phyloP scores from a whole-genome alignment of 2,329 filamentous ascomycete genomes.

The Sclerotinia borealis region DNA sequence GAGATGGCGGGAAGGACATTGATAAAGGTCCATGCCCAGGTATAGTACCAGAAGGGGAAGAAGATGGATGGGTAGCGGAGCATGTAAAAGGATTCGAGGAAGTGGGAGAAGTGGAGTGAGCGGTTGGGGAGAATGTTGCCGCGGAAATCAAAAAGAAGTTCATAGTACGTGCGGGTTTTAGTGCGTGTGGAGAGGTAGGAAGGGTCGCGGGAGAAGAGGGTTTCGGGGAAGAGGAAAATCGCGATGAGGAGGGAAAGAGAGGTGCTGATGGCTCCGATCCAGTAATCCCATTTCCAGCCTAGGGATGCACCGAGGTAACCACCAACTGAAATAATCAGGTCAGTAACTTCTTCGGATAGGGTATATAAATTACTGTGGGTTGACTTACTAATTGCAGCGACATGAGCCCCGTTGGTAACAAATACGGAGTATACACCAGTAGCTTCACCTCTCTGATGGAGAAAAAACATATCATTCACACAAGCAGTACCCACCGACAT shows the following conservation, averaged over 20 bases:
- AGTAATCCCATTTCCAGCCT: conserved; percentile 32
- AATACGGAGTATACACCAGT: conserved; percentile 30
- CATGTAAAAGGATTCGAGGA: conserved; percentile 28
- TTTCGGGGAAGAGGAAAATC: conserved; percentile 31
- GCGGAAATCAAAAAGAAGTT: conserved; percentile 26
- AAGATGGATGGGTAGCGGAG: conserved; percentile 27
- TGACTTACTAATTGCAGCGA: conserved; percentile 27
- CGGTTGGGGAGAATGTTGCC: conserved; percentile 27
- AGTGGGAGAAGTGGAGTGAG: conserved; percentile 24
- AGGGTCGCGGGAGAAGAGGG: conserved; percentile 29
- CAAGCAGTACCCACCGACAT: conserved; percentile 30
- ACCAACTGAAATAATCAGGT: conserved; percentile 19
- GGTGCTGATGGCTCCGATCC: conserved; percentile 26
- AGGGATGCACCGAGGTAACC: conserved; percentile 26
- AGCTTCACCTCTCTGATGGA: conserved; percentile 29
- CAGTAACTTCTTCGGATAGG: background rate
- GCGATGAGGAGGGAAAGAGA: conserved; percentile 23
- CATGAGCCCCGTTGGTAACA: conserved; percentile 29
- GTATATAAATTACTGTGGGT: background rate
- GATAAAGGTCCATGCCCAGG: conserved; percentile 28
- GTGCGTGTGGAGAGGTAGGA: conserved; percentile 21
- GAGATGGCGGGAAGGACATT: conserved; percentile 29
- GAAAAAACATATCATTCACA: conserved; percentile 31
- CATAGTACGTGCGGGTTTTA: conserved; percentile 22
- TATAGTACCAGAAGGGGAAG: conserved; percentile 30